These are phyloP conservation scores for Cordyceps tenuipes DNA, from an alignment of 2,329 filamentous ascomycete species.

Conservation along the genomic window DNA sequence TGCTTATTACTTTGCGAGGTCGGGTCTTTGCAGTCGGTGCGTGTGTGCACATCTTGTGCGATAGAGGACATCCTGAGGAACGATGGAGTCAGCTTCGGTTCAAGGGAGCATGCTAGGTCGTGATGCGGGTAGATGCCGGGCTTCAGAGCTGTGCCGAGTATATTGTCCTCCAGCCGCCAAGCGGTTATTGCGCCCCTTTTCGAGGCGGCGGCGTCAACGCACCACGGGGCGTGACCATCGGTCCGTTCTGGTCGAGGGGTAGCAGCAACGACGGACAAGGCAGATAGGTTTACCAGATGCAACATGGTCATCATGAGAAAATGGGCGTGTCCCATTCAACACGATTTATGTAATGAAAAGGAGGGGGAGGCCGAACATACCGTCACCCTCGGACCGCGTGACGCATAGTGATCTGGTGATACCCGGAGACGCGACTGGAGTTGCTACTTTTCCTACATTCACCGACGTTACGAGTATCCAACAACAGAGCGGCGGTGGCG, in stretches of 20 bases:
- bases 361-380: constrained; percentile 5
- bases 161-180: constrained; percentile 21
- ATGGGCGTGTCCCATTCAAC: neutral
- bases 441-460: neutral
- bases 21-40: neutral
- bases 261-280: constrained; percentile 21
- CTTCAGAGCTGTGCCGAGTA: constrained; percentile 8
- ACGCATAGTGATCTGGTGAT: neutral
- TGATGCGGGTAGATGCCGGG: neutral
- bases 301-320: constrained; percentile 26
- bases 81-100: neutral
- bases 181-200: constrained; percentile 18
- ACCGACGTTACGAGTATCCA: neutral
- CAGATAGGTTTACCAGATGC: constrained; percentile 37
- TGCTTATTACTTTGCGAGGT: neutral
- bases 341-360: neutral
- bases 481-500: no score
- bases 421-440: neutral
- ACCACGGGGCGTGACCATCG: no score
- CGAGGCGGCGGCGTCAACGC: no score
- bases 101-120: neutral
- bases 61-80: neutral
- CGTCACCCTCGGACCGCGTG: neutral
- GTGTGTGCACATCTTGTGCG: neutral
- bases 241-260: no score